These are phyloP conservation scores for Mucor mucedo DNA, from an alignment of 371 early-diverging fungal genomes.

Conservation along the genomic window DNA sequence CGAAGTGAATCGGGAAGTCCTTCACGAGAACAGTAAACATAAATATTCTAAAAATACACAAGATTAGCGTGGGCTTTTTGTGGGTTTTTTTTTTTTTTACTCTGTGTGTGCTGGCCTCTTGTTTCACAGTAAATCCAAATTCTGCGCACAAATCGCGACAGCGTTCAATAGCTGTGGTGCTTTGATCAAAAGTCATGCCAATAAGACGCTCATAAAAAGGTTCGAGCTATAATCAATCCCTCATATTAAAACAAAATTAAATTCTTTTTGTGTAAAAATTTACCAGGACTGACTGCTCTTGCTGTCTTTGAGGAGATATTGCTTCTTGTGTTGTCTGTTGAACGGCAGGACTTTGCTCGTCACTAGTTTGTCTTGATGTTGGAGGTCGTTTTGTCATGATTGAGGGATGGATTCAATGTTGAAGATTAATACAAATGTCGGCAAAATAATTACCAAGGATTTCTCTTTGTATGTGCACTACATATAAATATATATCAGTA, in stretches of 20 bases:
- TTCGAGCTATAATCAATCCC: conserved; percentile 41
- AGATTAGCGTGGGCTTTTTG: not conserved
- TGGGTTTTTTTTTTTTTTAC: conserved; percentile 25
- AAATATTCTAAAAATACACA: conserved; percentile 55
- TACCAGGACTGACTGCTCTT: conserved; percentile 28
- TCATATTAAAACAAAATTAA: not conserved
- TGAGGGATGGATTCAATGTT: conserved; percentile 1
- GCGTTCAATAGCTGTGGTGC: conserved; percentile 42
- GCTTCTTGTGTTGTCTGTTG: conserved; percentile 6
- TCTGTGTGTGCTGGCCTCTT: conserved; percentile 61
- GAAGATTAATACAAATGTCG: not conserved
- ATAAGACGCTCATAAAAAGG: conserved; percentile 52
- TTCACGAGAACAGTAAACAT: conserved; percentile 69
- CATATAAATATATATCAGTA: not conserved
- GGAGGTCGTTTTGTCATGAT: conserved; percentile 16
- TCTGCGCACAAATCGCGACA: conserved; percentile 57
- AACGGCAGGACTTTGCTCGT: not conserved
- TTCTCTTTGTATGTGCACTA: not conserved
- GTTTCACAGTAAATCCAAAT: conserved; percentile 61
- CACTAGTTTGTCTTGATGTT: not conserved
- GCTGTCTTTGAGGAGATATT: conserved; percentile 19
- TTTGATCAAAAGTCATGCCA: conserved; percentile 29
- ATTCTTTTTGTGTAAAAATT: not conserved
- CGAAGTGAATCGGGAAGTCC: conserved; percentile 66
- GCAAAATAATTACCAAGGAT: not conserved